These are phyloP conservation scores for Ceratobasidium sp. DNA, from an alignment of 1,284 basidiomycete genomes.

Conservation along the genomic window DNA sequence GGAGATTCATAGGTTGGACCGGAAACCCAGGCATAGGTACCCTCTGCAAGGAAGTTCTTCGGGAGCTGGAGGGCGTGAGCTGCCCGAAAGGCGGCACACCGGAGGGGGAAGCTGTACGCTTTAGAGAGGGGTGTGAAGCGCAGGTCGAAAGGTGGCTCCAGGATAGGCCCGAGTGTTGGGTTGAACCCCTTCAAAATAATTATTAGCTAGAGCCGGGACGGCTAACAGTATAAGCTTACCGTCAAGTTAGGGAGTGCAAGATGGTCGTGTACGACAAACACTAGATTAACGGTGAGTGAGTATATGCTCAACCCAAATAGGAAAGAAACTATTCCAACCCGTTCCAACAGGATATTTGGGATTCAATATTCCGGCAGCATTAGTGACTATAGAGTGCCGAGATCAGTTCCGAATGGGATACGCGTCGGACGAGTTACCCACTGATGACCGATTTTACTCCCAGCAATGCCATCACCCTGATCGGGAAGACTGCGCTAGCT, in stretches of 20 bases:
- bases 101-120: slow-evolving; percentile 77
- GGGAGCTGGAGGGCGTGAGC: slow-evolving; percentile 65
- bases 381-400: slow-evolving; percentile 70
- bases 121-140: slow-evolving; percentile 83
- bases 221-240: slow-evolving; percentile 5
- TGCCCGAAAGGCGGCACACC: slow-evolving; percentile 73
- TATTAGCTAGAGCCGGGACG: neutral
- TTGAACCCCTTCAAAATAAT: slow-evolving; percentile 66
- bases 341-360: slow-evolving; percentile 79
- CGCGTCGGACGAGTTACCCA: slow-evolving; percentile 50
- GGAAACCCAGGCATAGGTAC: slow-evolving; percentile 85
- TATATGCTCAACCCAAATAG: slow-evolving; percentile 10
- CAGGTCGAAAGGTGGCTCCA: slow-evolving; percentile 61
- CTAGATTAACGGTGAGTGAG: slow-evolving; percentile 54
- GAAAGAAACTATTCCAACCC: slow-evolving; percentile 60
- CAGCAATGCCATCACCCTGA: slow-evolving; percentile 76
- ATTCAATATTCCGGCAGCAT: slow-evolving; percentile 83
- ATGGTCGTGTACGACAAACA: slow-evolving; percentile 85
- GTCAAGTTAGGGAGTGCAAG: slow-evolving; percentile 80
- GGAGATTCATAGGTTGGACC: slow-evolving; percentile 88
- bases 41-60: slow-evolving; percentile 68
- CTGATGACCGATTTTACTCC: slow-evolving; percentile 80
- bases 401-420: neutral
- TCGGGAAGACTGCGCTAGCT: slow-evolving; percentile 75
- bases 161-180: slow-evolving; percentile 75